Base-by-base conservation (phyloP, 331 rosid species). In the Saraca asoca region DNA sequence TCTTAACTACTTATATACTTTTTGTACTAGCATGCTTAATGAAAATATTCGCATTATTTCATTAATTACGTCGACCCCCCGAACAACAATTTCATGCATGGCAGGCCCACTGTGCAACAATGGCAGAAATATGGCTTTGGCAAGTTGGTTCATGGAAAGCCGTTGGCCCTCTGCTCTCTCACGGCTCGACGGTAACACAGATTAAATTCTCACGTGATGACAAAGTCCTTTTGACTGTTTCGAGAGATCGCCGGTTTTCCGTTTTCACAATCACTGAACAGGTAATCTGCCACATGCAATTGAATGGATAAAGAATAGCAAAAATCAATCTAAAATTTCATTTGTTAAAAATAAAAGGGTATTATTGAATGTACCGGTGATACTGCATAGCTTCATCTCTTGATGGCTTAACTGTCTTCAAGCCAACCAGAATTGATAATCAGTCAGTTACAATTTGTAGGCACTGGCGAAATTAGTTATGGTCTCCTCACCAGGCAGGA, bases 61-160 rank as follows among this genome's bases (percentile, higher is more conserved):
- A n/a, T n/a, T n/a, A n/a, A n/a, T n/a, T n/a, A n/a, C n/a, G n/a
- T n/a, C n/a, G n/a, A n/a, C n/a, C n/a, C n/a, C n/a, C n/a, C n/a
- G n/a, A n/a, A n/a, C n/a, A n/a, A n/a, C n/a, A n/a, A n/a, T 43
- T 34, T 51, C 65, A 20, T 48, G 18, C 50, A 50, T 64, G 71
- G 60, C 87, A 94, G 96, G 99, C 97, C 16, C 99, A 94, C 58
- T 84, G 96, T 16, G 83, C 89, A 51, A 66, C 84, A 11, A 85
- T 83, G 12, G 97, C 96, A 42, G 99, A 88, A 71, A 85, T 94
- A 60, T 90, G 99, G 99, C 92, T 94, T 49, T 90, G 99, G 99
- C 73, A 81, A 78, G 95, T 88, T 41, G 97, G 95, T 68, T 88
- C 92, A n/a, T 90, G 99, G 99, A 94, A 88, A 77, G 86, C 83